These are phyloP conservation scores for Vitis hybrid DNA, from an alignment of 177 flowering plant species.

Conservation along the genomic window DNA sequence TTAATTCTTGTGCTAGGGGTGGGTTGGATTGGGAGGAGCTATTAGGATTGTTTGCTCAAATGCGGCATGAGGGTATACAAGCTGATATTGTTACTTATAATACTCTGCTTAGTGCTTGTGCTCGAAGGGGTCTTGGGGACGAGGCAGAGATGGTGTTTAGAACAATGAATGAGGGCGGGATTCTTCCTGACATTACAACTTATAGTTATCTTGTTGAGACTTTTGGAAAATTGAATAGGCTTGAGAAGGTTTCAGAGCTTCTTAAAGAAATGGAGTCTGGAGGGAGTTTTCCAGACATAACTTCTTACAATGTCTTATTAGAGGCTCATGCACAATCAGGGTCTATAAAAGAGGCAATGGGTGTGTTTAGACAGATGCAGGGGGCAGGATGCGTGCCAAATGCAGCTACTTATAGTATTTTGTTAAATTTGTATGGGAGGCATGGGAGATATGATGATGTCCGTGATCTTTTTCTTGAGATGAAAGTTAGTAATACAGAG, in stretches of 20 bases:
- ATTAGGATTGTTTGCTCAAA: slow-evolving; percentile 88
- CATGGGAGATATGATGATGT: slow-evolving; percentile 83
- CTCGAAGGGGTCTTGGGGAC: slow-evolving; percentile 64
- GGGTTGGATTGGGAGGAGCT: slow-evolving; percentile 92
- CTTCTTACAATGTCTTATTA: slow-evolving; percentile 79
- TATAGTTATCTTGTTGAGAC: slow-evolving; percentile 77
- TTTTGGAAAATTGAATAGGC: slow-evolving; percentile 61
- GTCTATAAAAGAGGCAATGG: slow-evolving; percentile 70
- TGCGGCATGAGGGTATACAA: slow-evolving; percentile 88
- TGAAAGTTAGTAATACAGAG: slow-evolving; percentile 91
- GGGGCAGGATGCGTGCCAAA: slow-evolving; percentile 74
- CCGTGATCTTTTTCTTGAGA: slow-evolving; percentile 84
- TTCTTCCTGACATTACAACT: slow-evolving; percentile 77
- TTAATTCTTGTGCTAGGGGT: slow-evolving; percentile 83
- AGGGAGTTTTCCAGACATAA: slow-evolving; percentile 72
- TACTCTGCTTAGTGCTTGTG: slow-evolving; percentile 80
- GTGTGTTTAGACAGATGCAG: slow-evolving; percentile 91
- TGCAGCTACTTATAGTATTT: slow-evolving; percentile 78
- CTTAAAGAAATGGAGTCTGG: slow-evolving; percentile 73
- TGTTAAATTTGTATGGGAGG: slow-evolving; percentile 81
- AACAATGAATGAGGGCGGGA: slow-evolving; percentile 90
- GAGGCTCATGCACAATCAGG: slow-evolving; percentile 73
- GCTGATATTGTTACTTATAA: slow-evolving; percentile 92
- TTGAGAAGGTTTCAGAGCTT: slow-evolving; percentile 73
- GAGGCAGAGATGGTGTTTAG: slow-evolving; percentile 96